Percentiles rank a stretch among this genome's conserved stretches.
phyloP scores from a whole-genome alignment of 2,329 filamentous ascomycete species.

The Colletotrichum orchidophilum region DNA sequence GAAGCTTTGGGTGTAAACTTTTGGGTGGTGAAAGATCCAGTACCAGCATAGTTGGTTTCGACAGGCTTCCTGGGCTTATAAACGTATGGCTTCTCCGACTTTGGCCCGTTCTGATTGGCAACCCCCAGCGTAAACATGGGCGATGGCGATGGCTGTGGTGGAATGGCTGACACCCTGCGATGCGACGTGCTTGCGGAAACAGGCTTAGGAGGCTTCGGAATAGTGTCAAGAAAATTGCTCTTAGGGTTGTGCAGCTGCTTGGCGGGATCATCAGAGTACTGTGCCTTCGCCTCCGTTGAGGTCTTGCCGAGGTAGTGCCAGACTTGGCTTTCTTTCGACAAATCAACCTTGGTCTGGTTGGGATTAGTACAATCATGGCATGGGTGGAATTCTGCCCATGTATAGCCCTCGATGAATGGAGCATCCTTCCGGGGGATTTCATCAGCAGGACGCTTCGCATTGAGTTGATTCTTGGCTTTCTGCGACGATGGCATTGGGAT shows the following conservation, averaged over 20 bases:
- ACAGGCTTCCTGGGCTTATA: slow-evolving; percentile 59
- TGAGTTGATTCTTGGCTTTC: slow-evolving; percentile 73
- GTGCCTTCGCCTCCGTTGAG: slow-evolving; percentile 89
- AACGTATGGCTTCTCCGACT: slow-evolving; percentile 59
- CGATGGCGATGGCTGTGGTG: slow-evolving; percentile 30
- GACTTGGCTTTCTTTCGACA: slow-evolving; percentile 76
- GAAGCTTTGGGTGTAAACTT: slow-evolving; percentile 44
- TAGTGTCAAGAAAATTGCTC: slow-evolving; percentile 77
- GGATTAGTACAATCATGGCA: slow-evolving; percentile 62
- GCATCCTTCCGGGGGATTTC: slow-evolving; percentile 73
- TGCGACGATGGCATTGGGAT: slow-evolving; percentile 74
- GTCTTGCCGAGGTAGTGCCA: slow-evolving; percentile 89
- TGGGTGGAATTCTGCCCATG: slow-evolving; percentile 83
- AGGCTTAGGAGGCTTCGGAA: slow-evolving; percentile 62
- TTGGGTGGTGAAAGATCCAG: slow-evolving; percentile 44
- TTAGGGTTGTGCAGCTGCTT: slow-evolving; percentile 70
- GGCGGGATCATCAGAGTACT: slow-evolving; percentile 83
- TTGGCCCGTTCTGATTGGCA: slow-evolving; percentile 29
- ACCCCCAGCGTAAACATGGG: slow-evolving; percentile 8
- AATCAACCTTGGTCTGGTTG: slow-evolving; percentile 74
- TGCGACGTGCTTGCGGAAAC: slow-evolving; percentile 41
- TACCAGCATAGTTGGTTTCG: slow-evolving; percentile 37
- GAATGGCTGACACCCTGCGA: slow-evolving; percentile 13
- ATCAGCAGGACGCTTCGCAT: slow-evolving; percentile 69
- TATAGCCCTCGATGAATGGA: slow-evolving; percentile 72